These are phyloP conservation scores for Mytilinidion resinicola DNA, from an alignment of 495 filamentous ascomycete genomes.

Conservation along the genomic window DNA sequence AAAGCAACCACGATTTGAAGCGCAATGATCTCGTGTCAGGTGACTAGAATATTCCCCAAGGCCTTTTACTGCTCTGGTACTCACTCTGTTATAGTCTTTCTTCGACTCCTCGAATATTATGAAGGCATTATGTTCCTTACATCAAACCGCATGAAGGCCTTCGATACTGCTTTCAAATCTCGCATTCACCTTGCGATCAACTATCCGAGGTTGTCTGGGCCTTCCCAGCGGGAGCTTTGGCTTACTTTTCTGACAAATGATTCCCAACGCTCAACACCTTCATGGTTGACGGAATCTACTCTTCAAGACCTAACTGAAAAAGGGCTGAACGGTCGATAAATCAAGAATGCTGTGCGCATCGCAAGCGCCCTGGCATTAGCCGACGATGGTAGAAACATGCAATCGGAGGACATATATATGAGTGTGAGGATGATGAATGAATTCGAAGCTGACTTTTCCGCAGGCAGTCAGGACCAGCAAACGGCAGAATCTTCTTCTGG, in stretches of 20 bases:
- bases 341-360: conserved; percentile 56
- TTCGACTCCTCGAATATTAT: conserved; percentile 40
- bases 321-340: conserved; percentile 54
- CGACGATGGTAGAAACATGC: no score
- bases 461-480: no score
- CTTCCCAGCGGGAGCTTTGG: conserved; percentile 35
- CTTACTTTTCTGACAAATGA: conserved; percentile 32
- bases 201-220: conserved; percentile 27
- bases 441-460: no score
- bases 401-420: no score
- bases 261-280: background rate
- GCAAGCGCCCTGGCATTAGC: conserved; percentile 21
- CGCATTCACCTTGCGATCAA: conserved; percentile 35
- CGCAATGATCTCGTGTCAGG: conserved; percentile 37
- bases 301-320: conserved; percentile 38
- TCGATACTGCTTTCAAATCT: conserved; percentile 34
- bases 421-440: no score
- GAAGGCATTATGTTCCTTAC: conserved; percentile 45
- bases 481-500: no score
- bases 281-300: conserved; percentile 35
- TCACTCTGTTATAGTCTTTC: background rate
- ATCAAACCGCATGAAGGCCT: conserved; percentile 31
- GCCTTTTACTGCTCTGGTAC: background rate
- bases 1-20: conserved; percentile 28
- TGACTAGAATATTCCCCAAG: conserved; percentile 30